Percentiles rank a stretch among this genome's conserved stretches.
Conservation (phyloP, 306 rosid genomes). For the Glycine tomentella region DNA sequence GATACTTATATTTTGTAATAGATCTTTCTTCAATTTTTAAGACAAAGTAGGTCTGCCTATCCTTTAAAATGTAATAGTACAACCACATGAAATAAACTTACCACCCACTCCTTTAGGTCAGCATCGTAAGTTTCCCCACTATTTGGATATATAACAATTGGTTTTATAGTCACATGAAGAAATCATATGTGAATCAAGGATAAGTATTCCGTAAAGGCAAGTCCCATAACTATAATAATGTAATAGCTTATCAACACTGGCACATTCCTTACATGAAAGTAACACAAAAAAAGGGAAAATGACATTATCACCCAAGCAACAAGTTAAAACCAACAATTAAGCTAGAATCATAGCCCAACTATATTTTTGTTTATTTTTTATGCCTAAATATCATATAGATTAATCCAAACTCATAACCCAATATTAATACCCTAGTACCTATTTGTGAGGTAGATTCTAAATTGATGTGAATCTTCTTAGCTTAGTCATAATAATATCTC, state of each 20-base stretch:
- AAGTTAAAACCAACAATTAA: background rate
- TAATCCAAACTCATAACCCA: too few relatives aligned
- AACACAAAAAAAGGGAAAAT: constrained; percentile 30
- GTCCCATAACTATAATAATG: constrained; percentile 12
- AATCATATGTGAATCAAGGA: constrained; percentile 31
- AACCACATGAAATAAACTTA: constrained; percentile 49
- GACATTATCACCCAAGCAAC: background rate
- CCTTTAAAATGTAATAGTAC: constrained; percentile 32
- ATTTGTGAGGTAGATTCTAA: constrained; percentile 2
- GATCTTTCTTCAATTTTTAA: constrained; percentile 31
- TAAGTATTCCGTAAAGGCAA: constrained; percentile 1
- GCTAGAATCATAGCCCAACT: background rate
- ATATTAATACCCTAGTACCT: background rate
- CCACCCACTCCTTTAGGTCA: constrained; percentile 58
- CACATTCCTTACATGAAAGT: constrained; percentile 21
- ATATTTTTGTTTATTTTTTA: too few relatives aligned
- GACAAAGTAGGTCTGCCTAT: constrained; percentile 19
- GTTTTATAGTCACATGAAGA: constrained; percentile 61
- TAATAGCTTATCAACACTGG: background rate
- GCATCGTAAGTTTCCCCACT: constrained; percentile 69
- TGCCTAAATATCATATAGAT: background rate
- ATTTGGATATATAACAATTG: constrained; percentile 63
- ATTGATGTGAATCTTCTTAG: background rate
- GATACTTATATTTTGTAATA: constrained; percentile 16
- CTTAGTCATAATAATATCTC: background rate